Base-by-base conservation (phyloP, 2,329 filamentous ascomycete genomes). In the Escovopsis sp. region DNA sequence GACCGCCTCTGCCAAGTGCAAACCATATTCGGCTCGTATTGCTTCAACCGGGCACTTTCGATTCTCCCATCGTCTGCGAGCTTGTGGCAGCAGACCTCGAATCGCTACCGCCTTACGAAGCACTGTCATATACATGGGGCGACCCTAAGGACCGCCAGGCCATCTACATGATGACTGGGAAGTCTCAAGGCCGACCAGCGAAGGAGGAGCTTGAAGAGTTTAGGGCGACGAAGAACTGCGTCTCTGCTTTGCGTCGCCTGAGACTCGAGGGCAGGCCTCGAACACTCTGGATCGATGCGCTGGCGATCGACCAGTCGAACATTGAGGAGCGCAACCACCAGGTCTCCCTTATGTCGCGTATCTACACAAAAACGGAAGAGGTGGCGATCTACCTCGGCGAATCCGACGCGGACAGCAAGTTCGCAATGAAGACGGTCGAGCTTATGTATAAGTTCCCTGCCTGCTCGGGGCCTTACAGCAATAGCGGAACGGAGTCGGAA, bases 261-360 rank as follows among this genome's bases (percentile, higher is more conserved):
- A 16, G 36, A 7, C 25, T 31, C 7, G 25, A 14, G 9, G 13
- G 32, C 20, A 5, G 4, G 27, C 37, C 37, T 5, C 25, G 25
- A 5, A 14, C n/a, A 9, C 35, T 43, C 8, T 43, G 42, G 42
- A 16, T 39, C 9, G 42, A 40, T 29, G 42, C 42, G 8, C 11
- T 40, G 9, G 31, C 33, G 30, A 43, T 40, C 33, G 29, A 40
- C 39, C 42, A 40, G 29, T 31, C 12, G 11, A 29, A 43, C 32
- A 7, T 33, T 7, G 25, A 29, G 11, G 42, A 43, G 42, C 33
- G 38, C 15, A 35, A 14, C 10, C 34, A 35, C 13, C 33, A 43
- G 24, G 39, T 43, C 9, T 27, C 35, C n/a, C 34, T 43, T 24
- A 43, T 43, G 37, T 25, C 32, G 20, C 37, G 30, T 12, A 40